Evolutionary conservation across 768 basidiomycete species (phyloP), one percentile per base, ranked within the genome.

Genomic region (Coprinellus aureogranulatus): DNA sequence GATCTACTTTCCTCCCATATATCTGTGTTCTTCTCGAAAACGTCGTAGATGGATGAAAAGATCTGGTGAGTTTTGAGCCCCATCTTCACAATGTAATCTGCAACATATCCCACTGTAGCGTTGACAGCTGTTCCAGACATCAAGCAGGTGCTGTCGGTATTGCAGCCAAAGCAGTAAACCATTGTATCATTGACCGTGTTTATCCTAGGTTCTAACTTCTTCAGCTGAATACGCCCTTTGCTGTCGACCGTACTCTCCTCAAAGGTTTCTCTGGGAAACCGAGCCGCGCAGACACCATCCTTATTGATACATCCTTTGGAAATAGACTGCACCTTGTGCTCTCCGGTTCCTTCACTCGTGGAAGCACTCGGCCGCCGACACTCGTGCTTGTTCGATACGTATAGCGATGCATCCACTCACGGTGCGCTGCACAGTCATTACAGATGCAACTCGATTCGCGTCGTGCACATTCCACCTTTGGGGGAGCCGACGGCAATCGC

Each of bases 71-170:
- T 75, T 42, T 77, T 80, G 10, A 81, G 57, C 2, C 62, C 41
- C 0, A 64, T 44, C 60, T 81, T 81, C 0, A 73, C 76, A 1
- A 80, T 67, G 60, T 81, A 81, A 40, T 81, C 75, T 3, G 77
- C 66, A 0, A 77, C 65, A 65, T 78, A 78, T n/a, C 70, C 64
- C 0, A 76, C 57, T 1, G 75, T 66, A 12, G 73, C 67, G 46
- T 77, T 76, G 1, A 79, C 67, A 1, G 72, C 66, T 4, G 77
- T 79, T 0, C 77, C 77, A n/a, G 74, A 77, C 11, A 70, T 47
- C 1, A 78, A 51, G 55, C 70, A 70, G 0, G 73, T 73, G 0
- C 72, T 65, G 64, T 78, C 75, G 2, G 75, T 71, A 49, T 79
- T 79, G 52, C 72, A 75, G 8, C 71, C 39, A 3, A 76, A 22